phyloP scores from a whole-genome alignment of 352 stramenopile species.

The Globisporangium mamillatum region DNA sequence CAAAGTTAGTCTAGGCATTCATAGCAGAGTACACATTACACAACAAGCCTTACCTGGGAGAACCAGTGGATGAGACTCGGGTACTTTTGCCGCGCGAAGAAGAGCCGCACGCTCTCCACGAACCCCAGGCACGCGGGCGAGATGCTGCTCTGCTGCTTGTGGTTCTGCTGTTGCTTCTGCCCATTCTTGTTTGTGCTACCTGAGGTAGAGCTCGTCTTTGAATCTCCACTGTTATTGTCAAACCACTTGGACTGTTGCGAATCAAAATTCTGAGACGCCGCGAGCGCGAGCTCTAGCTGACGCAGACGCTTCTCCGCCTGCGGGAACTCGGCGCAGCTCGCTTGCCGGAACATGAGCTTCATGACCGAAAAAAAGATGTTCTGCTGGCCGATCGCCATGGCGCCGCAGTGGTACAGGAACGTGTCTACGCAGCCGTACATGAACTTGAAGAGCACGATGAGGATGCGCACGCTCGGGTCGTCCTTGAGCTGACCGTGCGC shows the following conservation, averaged over 20 bases:
- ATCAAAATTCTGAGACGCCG: not conserved
- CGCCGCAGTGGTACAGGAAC: conserved; percentile 72
- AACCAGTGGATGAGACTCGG: conserved; percentile 83
- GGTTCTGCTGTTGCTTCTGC: conserved; percentile 1
- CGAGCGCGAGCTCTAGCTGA: conserved; percentile 10
- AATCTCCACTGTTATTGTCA: conserved; percentile 4
- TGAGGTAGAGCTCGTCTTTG: not conserved
- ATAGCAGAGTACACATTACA: not conserved
- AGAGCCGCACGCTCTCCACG: conserved; percentile 71
- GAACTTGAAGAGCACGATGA: conserved; percentile 68
- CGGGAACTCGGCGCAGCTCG: conserved; percentile 56
- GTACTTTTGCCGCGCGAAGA: conserved; percentile 82
- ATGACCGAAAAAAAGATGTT: conserved; percentile 77
- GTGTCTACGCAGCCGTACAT: conserved; percentile 81
- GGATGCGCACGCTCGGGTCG: conserved; percentile 22
- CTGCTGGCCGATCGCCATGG: conserved; percentile 71
- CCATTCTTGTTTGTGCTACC: not conserved
- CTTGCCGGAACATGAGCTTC: conserved; percentile 76
- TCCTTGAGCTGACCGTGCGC: conserved; percentile 14
- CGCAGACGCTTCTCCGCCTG: conserved; percentile 41
- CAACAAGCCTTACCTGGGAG: conserved; percentile 45
- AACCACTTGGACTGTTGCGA: conserved; percentile 9
- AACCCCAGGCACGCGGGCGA: conserved; percentile 48
- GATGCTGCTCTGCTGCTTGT: conserved; percentile 23
- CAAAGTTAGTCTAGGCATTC: not conserved